Evolutionary conservation across 2,329 filamentous ascomycete genomes (phyloP).

Genomic region (Fusarium vanettenii): DNA sequence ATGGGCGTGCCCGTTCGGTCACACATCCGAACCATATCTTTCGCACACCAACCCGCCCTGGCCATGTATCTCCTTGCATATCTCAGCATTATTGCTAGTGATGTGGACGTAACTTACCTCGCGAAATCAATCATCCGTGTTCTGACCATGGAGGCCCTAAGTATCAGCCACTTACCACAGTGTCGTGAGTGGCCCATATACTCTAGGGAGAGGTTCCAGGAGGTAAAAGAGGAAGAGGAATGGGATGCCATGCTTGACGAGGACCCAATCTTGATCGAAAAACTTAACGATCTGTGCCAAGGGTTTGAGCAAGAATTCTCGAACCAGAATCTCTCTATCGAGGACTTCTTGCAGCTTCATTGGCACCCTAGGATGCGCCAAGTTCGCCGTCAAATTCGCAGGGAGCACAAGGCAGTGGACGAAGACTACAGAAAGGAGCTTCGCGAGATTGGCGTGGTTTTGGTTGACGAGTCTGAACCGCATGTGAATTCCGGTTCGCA

Average conservation of each 20-base stretch:
- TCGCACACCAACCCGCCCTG: no score
- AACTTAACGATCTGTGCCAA: background rate
- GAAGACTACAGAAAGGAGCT: background rate
- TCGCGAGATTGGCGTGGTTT: background rate
- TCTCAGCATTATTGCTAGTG: background rate
- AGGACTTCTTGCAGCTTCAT: background rate
- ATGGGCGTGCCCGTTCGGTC: no score
- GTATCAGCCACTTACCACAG: background rate
- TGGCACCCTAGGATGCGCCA: background rate
- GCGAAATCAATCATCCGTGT: background rate
- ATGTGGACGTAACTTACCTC: fast-evolving
- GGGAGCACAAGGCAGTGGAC: fast-evolving
- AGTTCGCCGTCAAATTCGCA: background rate
- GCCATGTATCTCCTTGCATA: background rate
- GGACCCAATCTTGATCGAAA: background rate
- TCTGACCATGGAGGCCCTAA: background rate
- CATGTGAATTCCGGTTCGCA: no score
- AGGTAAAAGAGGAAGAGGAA: background rate
- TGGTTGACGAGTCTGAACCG: background rate
- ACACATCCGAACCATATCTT: no score
- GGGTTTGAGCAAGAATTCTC: background rate
- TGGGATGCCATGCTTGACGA: background rate
- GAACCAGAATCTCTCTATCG: fast-evolving
- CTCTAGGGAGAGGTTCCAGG: background rate
- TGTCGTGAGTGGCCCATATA: background rate